Evolutionary conservation across 2,329 filamentous ascomycete species (phyloP).

Genomic region (Blastomyces silverae): DNA sequence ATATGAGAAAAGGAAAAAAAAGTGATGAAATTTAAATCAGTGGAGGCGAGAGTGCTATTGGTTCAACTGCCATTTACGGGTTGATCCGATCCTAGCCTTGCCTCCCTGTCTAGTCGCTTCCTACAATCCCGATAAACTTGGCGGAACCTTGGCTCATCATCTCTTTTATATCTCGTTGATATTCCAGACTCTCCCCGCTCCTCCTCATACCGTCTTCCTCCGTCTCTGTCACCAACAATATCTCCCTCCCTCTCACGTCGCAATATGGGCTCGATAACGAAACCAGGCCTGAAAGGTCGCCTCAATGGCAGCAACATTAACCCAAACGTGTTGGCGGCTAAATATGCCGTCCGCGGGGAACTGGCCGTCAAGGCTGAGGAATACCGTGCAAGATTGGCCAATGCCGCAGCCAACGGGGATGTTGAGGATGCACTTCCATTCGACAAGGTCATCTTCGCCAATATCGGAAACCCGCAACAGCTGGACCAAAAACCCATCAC

Average conservation of each 20-base stretch:
- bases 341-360: slow-evolving; percentile 96
- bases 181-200: not conserved
- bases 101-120: not conserved
- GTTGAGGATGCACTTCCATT: slow-evolving; percentile 60
- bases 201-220: not conserved
- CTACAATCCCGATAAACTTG: not conserved
- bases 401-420: slow-evolving; percentile 22
- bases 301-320: slow-evolving; percentile 87
- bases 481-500: slow-evolving; percentile 98
- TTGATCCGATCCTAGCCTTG: slow-evolving; percentile 5
- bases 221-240: slow-evolving; percentile 2
- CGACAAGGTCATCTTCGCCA: slow-evolving; percentile 85
- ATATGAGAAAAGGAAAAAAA: not conserved
- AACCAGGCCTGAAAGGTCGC: slow-evolving; percentile 31
- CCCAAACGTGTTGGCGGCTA: slow-evolving; percentile 72
- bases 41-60: not conserved
- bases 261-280: slow-evolving; percentile 19
- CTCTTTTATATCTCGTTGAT: not conserved
- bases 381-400: slow-evolving; percentile 65
- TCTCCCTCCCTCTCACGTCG: slow-evolving; percentile 4
- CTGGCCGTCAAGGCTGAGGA: slow-evolving; percentile 88
- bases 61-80: not conserved
- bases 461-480: slow-evolving; percentile 98
- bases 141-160: slow-evolving; percentile 8
- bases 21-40: too few species aligned